A percentile compares a stretch with the other conserved stretches of the same genome.
These are phyloP conservation scores for Serpula lacrymans DNA, from an alignment of 768 basidiomycete genomes.

Conservation along the genomic window DNA sequence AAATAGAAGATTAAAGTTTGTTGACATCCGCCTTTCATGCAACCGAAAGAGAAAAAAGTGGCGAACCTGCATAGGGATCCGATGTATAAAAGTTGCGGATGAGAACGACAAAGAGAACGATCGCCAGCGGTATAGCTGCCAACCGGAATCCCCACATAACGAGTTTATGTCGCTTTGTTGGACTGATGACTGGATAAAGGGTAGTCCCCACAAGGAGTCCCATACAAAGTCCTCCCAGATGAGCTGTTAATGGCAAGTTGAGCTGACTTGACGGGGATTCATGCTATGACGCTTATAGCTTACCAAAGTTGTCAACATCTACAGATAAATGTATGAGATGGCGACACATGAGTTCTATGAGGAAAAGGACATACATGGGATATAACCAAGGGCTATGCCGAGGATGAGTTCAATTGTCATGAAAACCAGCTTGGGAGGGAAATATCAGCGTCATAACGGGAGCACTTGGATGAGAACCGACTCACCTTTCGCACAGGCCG, in stretches of 20 bases:
- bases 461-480: constrained; percentile 1
- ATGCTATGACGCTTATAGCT: constrained; percentile 16
- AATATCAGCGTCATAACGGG: neutral
- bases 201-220: constrained; percentile 78
- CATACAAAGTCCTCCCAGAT: constrained; percentile 85
- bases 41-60: constrained; percentile 5
- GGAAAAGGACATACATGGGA: constrained; percentile 58
- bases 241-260: constrained; percentile 58
- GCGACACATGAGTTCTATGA: neutral
- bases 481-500: constrained; percentile 75
- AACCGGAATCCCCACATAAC: constrained; percentile 74
- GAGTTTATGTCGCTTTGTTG: constrained; percentile 65
- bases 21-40: neutral
- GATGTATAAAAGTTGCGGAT: constrained; percentile 87
- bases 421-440: constrained; percentile 58
- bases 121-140: constrained; percentile 67
- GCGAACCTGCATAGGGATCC: constrained; percentile 78
- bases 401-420: constrained; percentile 86
- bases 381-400: constrained; percentile 80
- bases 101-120: constrained; percentile 81
- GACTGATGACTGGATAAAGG: constrained; percentile 88
- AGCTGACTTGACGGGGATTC: no score
- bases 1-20: constrained; percentile 1
- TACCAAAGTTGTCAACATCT: constrained; percentile 91
- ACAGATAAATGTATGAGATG: constrained; percentile 19